Conservation (phyloP, 2,329 filamentous ascomycete species). For the Diaporthe humulicola region DNA sequence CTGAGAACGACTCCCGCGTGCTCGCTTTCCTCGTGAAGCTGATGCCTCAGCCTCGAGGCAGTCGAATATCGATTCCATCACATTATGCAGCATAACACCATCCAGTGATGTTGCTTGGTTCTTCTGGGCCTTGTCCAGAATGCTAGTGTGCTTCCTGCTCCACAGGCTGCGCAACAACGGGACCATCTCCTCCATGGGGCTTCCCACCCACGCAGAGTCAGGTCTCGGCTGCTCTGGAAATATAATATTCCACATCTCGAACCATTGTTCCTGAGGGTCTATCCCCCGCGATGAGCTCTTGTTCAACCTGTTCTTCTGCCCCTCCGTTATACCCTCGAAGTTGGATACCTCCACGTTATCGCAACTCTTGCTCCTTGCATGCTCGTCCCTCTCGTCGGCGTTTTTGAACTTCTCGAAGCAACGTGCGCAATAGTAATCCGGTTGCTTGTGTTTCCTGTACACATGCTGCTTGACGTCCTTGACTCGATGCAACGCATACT, state of each 20-base stretch:
- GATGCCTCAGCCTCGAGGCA: neutral
- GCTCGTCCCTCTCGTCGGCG: neutral
- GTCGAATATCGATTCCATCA: neutral
- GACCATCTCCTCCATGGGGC: constrained; percentile 9
- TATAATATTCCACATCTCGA: constrained; percentile 17
- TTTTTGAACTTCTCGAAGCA: neutral
- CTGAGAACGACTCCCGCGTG: neutral
- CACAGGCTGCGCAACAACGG: constrained; percentile 8
- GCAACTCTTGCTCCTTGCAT: neutral
- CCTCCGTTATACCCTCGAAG: constrained; percentile 14
- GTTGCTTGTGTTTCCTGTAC: constrained; percentile 6
- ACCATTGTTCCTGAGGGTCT: neutral
- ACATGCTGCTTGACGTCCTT: constrained; percentile 30
- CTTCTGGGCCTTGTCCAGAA: neutral
- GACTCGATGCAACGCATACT: constrained; percentile 12
- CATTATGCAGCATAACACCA: rapidly evolving
- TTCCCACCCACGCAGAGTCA: neutral
- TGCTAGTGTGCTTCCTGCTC: neutral
- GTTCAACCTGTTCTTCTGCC: neutral
- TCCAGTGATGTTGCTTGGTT: neutral
- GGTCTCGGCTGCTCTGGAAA: neutral
- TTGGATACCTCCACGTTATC: neutral
- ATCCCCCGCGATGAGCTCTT: neutral
- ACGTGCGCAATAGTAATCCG: constrained; percentile 22
- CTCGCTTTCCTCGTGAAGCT: too few species aligned